These are phyloP conservation scores for Hypomontagnella submonticulosa DNA, from an alignment of 495 filamentous ascomycete genomes.

Conservation along the genomic window DNA sequence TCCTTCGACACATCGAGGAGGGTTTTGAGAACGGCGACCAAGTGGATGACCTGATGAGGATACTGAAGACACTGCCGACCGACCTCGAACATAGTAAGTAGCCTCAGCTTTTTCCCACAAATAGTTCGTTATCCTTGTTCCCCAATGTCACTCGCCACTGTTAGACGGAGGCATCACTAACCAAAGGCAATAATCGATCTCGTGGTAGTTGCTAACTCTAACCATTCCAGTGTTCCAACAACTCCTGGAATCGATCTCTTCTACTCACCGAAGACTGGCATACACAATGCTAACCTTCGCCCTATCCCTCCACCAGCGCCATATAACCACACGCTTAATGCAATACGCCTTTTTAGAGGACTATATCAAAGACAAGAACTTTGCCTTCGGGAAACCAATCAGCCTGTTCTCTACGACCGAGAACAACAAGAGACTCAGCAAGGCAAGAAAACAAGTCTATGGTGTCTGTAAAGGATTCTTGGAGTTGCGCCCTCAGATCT, in stretches of 20 bases:
- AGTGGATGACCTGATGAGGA: not conserved
- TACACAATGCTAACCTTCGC: not conserved
- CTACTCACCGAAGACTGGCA: not conserved
- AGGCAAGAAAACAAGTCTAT: conserved; percentile 1
- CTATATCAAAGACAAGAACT: conserved; percentile 6
- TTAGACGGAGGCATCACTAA: too few species aligned
- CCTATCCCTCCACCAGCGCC: not conserved
- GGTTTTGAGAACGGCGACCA: conserved; percentile 6
- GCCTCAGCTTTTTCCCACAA: too few species aligned
- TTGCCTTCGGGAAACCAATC: not conserved
- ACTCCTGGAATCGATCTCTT: conserved; percentile 4
- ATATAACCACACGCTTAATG: not conserved
- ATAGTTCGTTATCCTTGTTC: not conserved
- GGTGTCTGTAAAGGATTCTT: conserved; percentile 7
- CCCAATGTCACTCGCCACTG: too few species aligned
- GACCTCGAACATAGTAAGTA: conserved; percentile 9
- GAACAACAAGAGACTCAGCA: not conserved
- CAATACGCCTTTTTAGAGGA: conserved; percentile 1
- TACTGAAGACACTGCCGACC: not conserved
- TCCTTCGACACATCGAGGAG: conserved; percentile 6
- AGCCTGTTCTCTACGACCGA: not conserved
- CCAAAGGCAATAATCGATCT: too few species aligned
- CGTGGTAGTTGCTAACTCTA: not conserved
- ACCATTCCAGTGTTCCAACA: not conserved
- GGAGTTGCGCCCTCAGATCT: not conserved